Evolutionary conservation across 2,329 filamentous ascomycete genomes (phyloP).

Genomic region (Berkeleyomyces basicola): DNA sequence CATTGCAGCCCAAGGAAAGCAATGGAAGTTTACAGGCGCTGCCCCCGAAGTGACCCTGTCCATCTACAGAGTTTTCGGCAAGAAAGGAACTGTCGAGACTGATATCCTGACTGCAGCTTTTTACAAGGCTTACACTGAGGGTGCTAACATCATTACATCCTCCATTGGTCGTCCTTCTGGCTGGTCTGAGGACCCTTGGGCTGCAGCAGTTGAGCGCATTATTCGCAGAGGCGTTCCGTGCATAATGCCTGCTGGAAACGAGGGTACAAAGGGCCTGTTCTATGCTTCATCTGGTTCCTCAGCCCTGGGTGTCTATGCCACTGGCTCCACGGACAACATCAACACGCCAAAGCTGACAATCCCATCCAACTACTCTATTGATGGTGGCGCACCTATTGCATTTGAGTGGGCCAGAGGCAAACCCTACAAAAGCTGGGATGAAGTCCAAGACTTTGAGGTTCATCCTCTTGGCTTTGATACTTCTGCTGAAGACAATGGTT

Average conservation of each 20-base stretch:
- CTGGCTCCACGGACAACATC: constrained; percentile 34
- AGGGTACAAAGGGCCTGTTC: constrained; percentile 28
- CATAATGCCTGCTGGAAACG: constrained; percentile 36
- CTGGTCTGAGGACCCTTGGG: constrained; percentile 36
- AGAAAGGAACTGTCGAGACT: constrained; percentile 30
- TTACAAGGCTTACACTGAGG: constrained; percentile 43
- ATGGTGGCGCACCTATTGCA: constrained; percentile 19
- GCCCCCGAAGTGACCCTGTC: constrained; percentile 39
- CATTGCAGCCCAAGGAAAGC: constrained; percentile 39
- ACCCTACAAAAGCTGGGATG: constrained; percentile 25
- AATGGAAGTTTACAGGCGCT: constrained; percentile 31
- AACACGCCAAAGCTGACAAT: constrained; percentile 27
- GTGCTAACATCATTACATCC: constrained; percentile 37
- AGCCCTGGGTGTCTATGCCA: constrained; percentile 29
- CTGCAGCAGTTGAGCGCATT: constrained; percentile 33
- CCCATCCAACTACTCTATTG: constrained; percentile 26
- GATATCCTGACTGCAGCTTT: constrained; percentile 44
- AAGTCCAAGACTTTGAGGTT: constrained; percentile 29
- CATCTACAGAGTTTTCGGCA: constrained; percentile 41
- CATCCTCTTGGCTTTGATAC: constrained; percentile 35
- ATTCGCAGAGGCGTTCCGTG: constrained; percentile 36
- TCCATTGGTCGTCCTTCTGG: constrained; percentile 35
- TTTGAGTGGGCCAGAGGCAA: constrained; percentile 30
- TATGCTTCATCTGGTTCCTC: constrained; percentile 33
- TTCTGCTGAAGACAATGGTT: constrained; percentile 32